Base-by-base conservation (phyloP, 169 alveolate species). In the Plasmodium inui region DNA sequence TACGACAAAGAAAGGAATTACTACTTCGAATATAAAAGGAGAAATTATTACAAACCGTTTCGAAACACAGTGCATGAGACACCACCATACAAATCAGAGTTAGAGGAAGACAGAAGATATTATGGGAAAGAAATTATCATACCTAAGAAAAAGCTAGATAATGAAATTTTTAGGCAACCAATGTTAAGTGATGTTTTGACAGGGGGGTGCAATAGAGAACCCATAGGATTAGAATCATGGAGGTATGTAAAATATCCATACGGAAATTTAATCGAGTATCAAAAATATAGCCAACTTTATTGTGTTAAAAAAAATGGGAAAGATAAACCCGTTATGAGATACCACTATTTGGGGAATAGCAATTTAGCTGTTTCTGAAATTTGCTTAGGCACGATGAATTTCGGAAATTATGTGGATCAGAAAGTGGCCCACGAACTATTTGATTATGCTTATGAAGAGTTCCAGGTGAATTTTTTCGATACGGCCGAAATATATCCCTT, bases 351-450 rank as follows among this genome's bases (percentile, higher is more conserved):
- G 46, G 97, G 97, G 8, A 67, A 80, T 76, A 95, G 96, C 46
- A 97, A 96, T 73, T 67, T 96, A 81, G 95, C 92, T 30, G 97
- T 96, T 8, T 96, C 98, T 7, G 98, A 97, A 83, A 92, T 97
- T 4, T 95, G 98, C 57, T 71, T 97, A 96, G 99, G 99, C 14
- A 97, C 99, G 4, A 97, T 97, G 99, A 96, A 97, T 19, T 96
- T 97, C 79, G 98, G 98, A n/a, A 81, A 85, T 26, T 94, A 93
- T 83, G 94, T 86, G 19, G 94, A 95, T 57, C 97, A 94, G 41
- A 96, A 92, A 73, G 26, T 94, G 19, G 97, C 98, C 5, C 94
- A 92, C 55, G 86, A 91, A 73, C 86, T 97, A 61, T 92, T 97
- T 89, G 97, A 96, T 84, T 97, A 96, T 83, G 98, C 98, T 0